Base-by-base conservation (phyloP, 768 basidiomycete species). In the Coprinopsis cinerea region DNA sequence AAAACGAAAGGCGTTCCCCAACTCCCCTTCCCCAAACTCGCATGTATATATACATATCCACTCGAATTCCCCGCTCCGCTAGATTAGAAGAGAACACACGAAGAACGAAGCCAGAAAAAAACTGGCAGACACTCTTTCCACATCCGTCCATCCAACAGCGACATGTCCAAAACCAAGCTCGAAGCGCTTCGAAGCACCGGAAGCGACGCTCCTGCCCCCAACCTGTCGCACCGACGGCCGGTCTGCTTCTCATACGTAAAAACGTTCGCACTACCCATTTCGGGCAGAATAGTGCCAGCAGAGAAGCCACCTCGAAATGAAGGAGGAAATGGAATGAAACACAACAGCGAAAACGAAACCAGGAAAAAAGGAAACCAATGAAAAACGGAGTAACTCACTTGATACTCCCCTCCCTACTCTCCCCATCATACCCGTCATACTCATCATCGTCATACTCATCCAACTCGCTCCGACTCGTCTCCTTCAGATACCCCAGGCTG, bases 341-440 rank as follows among this genome's bases (percentile, higher is more conserved):
- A 30, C 23, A 43, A 42, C n/a, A 47, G 25, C 24, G 23, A 43
- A 51, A 52, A 20, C 26, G 25, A 25, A 32, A 22, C 18, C 14
- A 46, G 48, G 49, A 49, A 53, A 52, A 48, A 51, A 43, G 34
- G 48, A 53, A 48, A 47, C 40, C 26, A 61, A 14, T 6, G 34
- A 51, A 53, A 48, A 47, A 44, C 26, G 57, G 40, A 34, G 32
- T 45, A 41, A 65, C 68, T 61, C 55, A 69, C 68, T 69, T 68
- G 54, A 69, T 67, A 25, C 65, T 67, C 34, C 63, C 64, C 54
- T 59, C 58, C 13, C 64, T 50, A 52, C 64, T 66, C 28, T 57
- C 62, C 37, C 57, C 65, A 44, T 65, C 66, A 34, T 43, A 30
- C n/a, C 42, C 51, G 27, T 48, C 46, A 2, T 37, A 22, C 20